Percentiles rank a stretch among this genome's conserved stretches.
phyloP scores from a whole-genome alignment of 441 rosid genomes.

The Brassica balearica region DNA sequence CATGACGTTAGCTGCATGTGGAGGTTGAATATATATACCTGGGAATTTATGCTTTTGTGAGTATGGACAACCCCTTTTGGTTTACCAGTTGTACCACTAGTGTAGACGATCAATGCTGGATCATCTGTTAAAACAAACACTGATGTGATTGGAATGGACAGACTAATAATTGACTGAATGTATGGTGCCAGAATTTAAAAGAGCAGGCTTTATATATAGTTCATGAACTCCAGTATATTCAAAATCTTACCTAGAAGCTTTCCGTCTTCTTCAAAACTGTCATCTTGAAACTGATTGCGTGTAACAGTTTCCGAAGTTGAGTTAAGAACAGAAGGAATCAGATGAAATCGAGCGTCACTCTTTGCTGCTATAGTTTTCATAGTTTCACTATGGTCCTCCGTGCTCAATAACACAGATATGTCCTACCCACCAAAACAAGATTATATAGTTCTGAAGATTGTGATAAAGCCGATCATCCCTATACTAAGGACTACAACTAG shows the following conservation, averaged over 20 bases:
- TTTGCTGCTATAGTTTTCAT: slow-evolving; percentile 78
- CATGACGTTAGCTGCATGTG: neutral
- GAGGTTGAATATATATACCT: slow-evolving; percentile 51
- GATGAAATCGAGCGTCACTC: slow-evolving; percentile 68
- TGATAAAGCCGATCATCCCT: too few relatives aligned
- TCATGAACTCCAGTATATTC: slow-evolving; percentile 30
- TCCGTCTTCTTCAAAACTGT: slow-evolving; percentile 43
- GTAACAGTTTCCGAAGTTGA: slow-evolving; percentile 46
- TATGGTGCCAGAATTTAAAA: slow-evolving; percentile 13
- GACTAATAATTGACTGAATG: slow-evolving; percentile 21
- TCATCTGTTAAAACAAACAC: slow-evolving; percentile 57
- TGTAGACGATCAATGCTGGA: slow-evolving; percentile 91
- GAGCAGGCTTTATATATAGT: slow-evolving; percentile 23
- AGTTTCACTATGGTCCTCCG: slow-evolving; percentile 70
- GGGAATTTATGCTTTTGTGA: slow-evolving; percentile 83
- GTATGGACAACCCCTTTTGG: slow-evolving; percentile 99
- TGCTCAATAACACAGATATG: slow-evolving; percentile 75
- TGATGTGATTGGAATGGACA: slow-evolving; percentile 21
- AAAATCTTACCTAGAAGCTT: slow-evolving; percentile 49
- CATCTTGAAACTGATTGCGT: slow-evolving; percentile 48
- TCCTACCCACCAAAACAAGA: slow-evolving; percentile 57
- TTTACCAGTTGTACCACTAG: slow-evolving; percentile 99
- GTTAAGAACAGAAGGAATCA: slow-evolving; percentile 67
- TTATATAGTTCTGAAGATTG: neutral
- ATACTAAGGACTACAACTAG: neutral